phyloP scores from a whole-genome alignment of 2,329 filamentous ascomycete species.

The Colletotrichum sp. region DNA sequence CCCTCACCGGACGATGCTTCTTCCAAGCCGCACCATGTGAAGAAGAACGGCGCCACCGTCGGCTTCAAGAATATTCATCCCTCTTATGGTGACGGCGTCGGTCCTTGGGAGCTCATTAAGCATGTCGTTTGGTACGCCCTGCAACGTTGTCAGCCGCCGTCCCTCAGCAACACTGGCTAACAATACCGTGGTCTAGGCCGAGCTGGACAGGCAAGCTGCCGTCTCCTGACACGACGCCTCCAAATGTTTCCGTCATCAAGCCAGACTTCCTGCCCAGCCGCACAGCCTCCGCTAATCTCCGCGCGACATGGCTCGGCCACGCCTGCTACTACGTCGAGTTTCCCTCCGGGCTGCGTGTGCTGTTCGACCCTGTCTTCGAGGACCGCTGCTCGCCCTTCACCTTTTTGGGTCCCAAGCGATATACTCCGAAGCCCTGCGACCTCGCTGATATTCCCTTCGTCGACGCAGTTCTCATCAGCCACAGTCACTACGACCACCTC shows the following conservation, averaged over 20 bases:
- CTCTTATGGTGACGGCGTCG: slow-evolving; percentile 38
- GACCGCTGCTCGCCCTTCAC: slow-evolving; percentile 81
- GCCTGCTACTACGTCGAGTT: slow-evolving; percentile 95
- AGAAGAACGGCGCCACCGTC: slow-evolving; percentile 40
- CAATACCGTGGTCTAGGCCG: slow-evolving; percentile 30
- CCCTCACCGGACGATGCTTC: slow-evolving; percentile 45
- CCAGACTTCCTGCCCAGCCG: slow-evolving; percentile 71
- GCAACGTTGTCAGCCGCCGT: not conserved
- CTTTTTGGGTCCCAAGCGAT: slow-evolving; percentile 76
- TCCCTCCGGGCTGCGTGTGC: slow-evolving; percentile 80
- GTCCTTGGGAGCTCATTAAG: slow-evolving; percentile 26
- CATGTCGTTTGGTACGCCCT: slow-evolving; percentile 41
- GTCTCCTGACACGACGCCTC: slow-evolving; percentile 65
- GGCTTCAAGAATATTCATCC: slow-evolving; percentile 58
- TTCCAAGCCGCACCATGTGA: slow-evolving; percentile 54
- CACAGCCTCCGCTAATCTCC: slow-evolving; percentile 61
- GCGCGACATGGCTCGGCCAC: slow-evolving; percentile 94
- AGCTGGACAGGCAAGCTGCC: slow-evolving; percentile 44
- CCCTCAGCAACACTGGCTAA: not conserved
- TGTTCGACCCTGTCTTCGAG: slow-evolving; percentile 95
- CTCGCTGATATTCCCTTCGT: slow-evolving; percentile 79
- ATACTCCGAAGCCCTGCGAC: slow-evolving; percentile 76
- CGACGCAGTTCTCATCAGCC: slow-evolving; percentile 81
- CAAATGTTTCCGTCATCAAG: slow-evolving; percentile 69
- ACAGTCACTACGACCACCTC: slow-evolving; percentile 94